Base-by-base conservation (phyloP, 169 alveolate genomes). In the Cystoisospora suis region DNA sequence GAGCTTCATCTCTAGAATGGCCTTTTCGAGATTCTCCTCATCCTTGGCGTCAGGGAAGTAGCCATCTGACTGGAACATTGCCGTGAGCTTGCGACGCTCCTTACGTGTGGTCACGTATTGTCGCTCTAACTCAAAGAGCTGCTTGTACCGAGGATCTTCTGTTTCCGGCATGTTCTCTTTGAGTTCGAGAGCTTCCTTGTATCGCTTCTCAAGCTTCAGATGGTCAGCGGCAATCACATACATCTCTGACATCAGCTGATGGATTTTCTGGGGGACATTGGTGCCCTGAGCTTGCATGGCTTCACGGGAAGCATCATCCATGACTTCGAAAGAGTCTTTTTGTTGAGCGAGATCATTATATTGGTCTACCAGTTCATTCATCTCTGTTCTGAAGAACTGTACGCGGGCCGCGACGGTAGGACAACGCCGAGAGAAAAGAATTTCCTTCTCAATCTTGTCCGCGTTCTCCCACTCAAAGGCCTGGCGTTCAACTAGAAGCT, bases 391-490 rank as follows among this genome's bases (percentile, higher is more conserved):
- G 49, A 4, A 38, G 17, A 87, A 47, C 38, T 47, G 46, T 47
- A 87, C 29, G 38, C 91, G 75, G 81, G 70, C 91, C 17, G 87
- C 86, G 40, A 87, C 69, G 0, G 75, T 38, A 0, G 91, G 91
- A 0, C 79, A 45, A 4, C 79, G 59, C 36, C 59, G 70, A 27
- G 70, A 59, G 46, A 87, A 87, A 4, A 77, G 81, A 47, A 75
- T 53, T 47, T 87, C 91, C 53, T 81, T 87, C 29, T 81, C 91
- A 4, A 87, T 81, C 32, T 46, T 42, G 20, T 87, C 87, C 4
- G 77, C 40, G 46, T 87, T 87, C 53, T 87, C 91, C 45, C 58
- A 59, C 44, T 70, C 91, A 27, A 87, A 87, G 15, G 91, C 91
- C 80, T 70, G 87, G 12, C 80, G 91, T 36, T 87, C 91, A 3